Conservation (phyloP, 352 stramenopile genomes). For the Phytophthora constricta region DNA sequence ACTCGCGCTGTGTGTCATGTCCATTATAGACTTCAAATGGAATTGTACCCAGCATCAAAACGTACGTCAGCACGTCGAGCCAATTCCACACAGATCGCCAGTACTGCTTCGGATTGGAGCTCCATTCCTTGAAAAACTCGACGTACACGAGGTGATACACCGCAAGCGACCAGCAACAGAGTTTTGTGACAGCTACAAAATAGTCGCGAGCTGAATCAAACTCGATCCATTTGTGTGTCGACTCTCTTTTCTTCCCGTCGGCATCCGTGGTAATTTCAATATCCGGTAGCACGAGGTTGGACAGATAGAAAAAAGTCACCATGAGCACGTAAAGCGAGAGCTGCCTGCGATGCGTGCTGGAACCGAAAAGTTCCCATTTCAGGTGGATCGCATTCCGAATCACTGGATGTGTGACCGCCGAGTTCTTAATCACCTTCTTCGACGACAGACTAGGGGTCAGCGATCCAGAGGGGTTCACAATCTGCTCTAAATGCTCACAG, state of each 20-base stretch:
- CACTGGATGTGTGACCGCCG: slow-evolving; percentile 52
- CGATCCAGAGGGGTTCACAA: slow-evolving; percentile 40
- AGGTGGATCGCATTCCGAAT: slow-evolving; percentile 58
- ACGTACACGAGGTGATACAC: slow-evolving; percentile 66
- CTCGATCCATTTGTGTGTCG: slow-evolving; percentile 48
- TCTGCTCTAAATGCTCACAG: slow-evolving; percentile 50
- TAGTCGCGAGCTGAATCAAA: slow-evolving; percentile 49
- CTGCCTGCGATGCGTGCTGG: slow-evolving; percentile 44
- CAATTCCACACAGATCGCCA: slow-evolving; percentile 66
- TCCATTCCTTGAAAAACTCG: slow-evolving; percentile 65
- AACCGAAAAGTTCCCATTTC: slow-evolving; percentile 64
- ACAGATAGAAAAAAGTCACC: slow-evolving; percentile 60
- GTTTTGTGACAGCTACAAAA: slow-evolving; percentile 50
- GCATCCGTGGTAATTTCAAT: slow-evolving; percentile 42
- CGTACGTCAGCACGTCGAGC: slow-evolving; percentile 58
- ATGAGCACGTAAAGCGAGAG: slow-evolving; percentile 56
- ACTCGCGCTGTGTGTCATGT: slow-evolving; percentile 49
- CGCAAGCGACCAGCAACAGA: slow-evolving; percentile 49
- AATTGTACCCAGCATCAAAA: slow-evolving; percentile 53
- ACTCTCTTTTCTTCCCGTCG: slow-evolving; percentile 34
- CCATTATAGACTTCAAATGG: slow-evolving; percentile 52
- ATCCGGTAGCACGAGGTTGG: slow-evolving; percentile 54
- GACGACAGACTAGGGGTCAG: slow-evolving; percentile 35
- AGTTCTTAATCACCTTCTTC: slow-evolving; percentile 44
- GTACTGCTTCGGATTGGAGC: slow-evolving; percentile 45